A percentile compares a stretch with the other conserved stretches of the same genome.
These are phyloP conservation scores for Neofusicoccum umdonicola DNA, from an alignment of 2,329 filamentous ascomycete species.

Conservation along the genomic window DNA sequence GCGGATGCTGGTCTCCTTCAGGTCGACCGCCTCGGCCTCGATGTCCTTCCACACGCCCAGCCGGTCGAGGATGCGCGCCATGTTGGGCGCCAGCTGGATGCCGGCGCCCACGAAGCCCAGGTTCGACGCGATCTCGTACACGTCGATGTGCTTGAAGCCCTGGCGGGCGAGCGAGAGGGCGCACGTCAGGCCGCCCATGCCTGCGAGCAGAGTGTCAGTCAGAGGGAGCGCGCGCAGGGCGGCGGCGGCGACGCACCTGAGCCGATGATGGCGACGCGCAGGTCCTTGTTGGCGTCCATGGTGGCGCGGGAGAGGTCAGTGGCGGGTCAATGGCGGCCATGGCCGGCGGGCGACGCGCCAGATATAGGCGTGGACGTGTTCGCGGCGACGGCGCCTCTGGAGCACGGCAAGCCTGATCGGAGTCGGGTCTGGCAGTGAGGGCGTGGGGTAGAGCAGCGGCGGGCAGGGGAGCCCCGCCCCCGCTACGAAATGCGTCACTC, in stretches of 20 bases:
- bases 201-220: constrained; percentile 37
- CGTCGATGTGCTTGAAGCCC: constrained; percentile 70
- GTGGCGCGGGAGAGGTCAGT: not conserved
- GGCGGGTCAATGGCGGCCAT: not conserved
- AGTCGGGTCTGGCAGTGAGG: not conserved
- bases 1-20: constrained; percentile 70
- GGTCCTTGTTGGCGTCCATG: constrained; percentile 13
- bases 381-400: not conserved
- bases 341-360: not conserved
- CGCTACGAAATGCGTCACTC: not conserved
- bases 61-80: constrained; percentile 71
- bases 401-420: not conserved
- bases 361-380: not conserved
- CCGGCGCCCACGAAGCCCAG: constrained; percentile 82
- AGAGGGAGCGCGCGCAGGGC: not conserved
- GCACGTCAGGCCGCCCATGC: constrained; percentile 74
- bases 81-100: constrained; percentile 81
- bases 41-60: constrained; percentile 73
- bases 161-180: constrained; percentile 73
- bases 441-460: not conserved
- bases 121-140: constrained; percentile 71
- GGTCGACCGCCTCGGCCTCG: constrained; percentile 66
- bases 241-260: not conserved
- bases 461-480: not conserved
- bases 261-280: constrained; percentile 15